Evolutionary conservation across 2,329 filamentous ascomycete species (phyloP).

Genomic region (Fusarium xyrophilum): DNA sequence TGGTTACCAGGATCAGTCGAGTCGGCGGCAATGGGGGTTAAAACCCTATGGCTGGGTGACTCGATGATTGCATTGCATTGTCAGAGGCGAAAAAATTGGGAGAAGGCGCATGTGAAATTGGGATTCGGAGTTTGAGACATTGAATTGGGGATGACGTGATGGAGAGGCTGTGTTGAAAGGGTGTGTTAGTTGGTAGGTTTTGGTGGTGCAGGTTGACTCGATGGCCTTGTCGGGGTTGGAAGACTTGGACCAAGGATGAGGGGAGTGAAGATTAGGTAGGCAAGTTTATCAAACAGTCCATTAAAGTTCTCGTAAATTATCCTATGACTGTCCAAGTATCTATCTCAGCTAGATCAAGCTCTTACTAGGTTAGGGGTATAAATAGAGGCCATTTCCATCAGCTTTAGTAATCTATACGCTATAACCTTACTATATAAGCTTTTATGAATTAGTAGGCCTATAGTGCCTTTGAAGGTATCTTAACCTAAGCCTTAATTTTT

Average conservation of each 20-base stretch:
- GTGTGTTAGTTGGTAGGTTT: background rate
- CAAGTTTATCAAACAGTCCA: background rate
- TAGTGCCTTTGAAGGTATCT: too few species aligned
- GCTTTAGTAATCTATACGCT: too few species aligned
- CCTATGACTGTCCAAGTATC: too few species aligned
- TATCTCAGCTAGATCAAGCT: too few species aligned
- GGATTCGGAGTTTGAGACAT: background rate
- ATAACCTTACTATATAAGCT: too few species aligned
- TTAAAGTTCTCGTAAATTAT: too few species aligned
- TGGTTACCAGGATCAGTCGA: background rate
- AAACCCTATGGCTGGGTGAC: slow-evolving; percentile 2
- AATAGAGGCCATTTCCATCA: too few species aligned
- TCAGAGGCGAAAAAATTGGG: background rate
- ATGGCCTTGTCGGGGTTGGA: background rate
- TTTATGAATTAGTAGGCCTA: too few species aligned
- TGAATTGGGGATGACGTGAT: background rate
- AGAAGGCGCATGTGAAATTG: background rate
- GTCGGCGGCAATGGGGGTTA: slow-evolving; percentile 9
- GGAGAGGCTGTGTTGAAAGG: background rate
- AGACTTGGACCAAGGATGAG: background rate
- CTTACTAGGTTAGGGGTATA: too few species aligned
- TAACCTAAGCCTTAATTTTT: too few species aligned
- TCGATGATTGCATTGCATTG: slow-evolving; percentile 3
- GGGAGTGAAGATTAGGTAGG: background rate
- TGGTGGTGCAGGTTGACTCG: background rate